Evolutionary conservation across 2,329 filamentous ascomycete genomes (phyloP).

Genomic region (Rachicladosporium sp.): DNA sequence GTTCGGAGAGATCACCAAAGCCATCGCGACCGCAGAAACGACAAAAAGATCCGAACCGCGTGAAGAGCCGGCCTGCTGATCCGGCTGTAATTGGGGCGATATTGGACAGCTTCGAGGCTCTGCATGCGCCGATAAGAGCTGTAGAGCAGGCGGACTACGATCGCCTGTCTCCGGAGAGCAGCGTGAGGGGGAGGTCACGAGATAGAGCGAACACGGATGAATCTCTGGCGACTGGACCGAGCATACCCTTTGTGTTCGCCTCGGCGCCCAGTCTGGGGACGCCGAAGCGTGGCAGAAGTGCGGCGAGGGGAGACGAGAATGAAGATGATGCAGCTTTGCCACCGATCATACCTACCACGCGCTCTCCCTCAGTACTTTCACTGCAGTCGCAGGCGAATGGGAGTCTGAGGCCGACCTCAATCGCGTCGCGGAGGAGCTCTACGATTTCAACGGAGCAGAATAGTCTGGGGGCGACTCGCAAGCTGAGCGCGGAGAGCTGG

Average conservation of each 20-base stretch:
- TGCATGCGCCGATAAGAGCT: slow-evolving; percentile 4
- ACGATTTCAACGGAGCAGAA: neutral
- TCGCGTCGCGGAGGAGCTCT: neutral
- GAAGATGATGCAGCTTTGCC: slow-evolving; percentile 53
- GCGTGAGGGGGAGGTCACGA: no score
- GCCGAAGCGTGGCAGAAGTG: no score
- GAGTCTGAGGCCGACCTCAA: neutral
- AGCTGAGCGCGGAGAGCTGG: slow-evolving; percentile 23
- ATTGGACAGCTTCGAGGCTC: slow-evolving; percentile 14
- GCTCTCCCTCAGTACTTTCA: neutral
- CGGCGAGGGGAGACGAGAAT: slow-evolving; percentile 22
- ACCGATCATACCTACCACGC: neutral
- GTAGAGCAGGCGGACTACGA: neutral
- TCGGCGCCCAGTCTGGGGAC: no score
- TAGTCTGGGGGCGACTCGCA: slow-evolving; percentile 6
- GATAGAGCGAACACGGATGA: no score
- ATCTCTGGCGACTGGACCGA: no score
- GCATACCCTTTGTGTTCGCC: no score
- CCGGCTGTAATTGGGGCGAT: slow-evolving; percentile 58
- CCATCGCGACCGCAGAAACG: neutral
- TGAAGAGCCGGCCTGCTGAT: slow-evolving; percentile 36
- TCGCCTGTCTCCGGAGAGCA: slow-evolving; percentile 33
- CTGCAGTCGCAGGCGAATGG: slow-evolving; percentile 11
- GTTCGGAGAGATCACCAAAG: neutral
- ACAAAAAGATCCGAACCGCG: slow-evolving; percentile 16